Evolutionary conservation across 495 filamentous ascomycete genomes (phyloP).

Genomic region (Tuber indicum): DNA sequence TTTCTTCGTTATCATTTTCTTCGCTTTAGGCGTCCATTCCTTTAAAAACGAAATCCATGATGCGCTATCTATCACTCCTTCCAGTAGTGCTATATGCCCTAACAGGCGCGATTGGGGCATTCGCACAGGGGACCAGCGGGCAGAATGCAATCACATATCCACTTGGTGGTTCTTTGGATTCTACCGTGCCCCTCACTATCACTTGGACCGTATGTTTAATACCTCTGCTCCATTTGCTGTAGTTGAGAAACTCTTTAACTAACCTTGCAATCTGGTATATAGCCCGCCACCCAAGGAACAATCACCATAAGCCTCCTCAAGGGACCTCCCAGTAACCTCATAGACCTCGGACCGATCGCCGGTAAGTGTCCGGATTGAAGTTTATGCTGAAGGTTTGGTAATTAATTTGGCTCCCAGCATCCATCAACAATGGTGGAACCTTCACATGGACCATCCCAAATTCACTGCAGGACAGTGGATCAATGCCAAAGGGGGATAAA

Average conservation of each 20-base stretch:
- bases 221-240: slow-evolving; percentile 5
- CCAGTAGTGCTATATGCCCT: slow-evolving; percentile 17
- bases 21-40: slow-evolving; percentile 28
- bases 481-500: slow-evolving; percentile 29
- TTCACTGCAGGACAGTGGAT: slow-evolving; percentile 22
- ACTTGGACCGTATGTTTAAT: slow-evolving; percentile 33
- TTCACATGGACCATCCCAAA: slow-evolving; percentile 33
- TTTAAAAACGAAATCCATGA: slow-evolving; percentile 15
- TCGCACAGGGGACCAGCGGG: slow-evolving; percentile 26
- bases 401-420: slow-evolving; percentile 12
- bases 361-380: slow-evolving; percentile 20
- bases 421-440: slow-evolving; percentile 27
- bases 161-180: slow-evolving; percentile 26
- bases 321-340: slow-evolving; percentile 35
- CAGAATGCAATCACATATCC: slow-evolving; percentile 37
- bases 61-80: slow-evolving; percentile 24
- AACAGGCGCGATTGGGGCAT: slow-evolving; percentile 8
- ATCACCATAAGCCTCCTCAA: slow-evolving; percentile 39
- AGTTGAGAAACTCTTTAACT: not conserved
- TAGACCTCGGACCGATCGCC: slow-evolving; percentile 24
- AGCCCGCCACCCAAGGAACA: slow-evolving; percentile 38
- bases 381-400: not conserved
- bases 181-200: slow-evolving; percentile 21
- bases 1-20: slow-evolving; percentile 7
- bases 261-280: slow-evolving; percentile 12